Evolutionary conservation across 352 stramenopile species (phyloP), one percentile per base, ranked within the genome.

Genomic region (Pythium folliculosum): DNA sequence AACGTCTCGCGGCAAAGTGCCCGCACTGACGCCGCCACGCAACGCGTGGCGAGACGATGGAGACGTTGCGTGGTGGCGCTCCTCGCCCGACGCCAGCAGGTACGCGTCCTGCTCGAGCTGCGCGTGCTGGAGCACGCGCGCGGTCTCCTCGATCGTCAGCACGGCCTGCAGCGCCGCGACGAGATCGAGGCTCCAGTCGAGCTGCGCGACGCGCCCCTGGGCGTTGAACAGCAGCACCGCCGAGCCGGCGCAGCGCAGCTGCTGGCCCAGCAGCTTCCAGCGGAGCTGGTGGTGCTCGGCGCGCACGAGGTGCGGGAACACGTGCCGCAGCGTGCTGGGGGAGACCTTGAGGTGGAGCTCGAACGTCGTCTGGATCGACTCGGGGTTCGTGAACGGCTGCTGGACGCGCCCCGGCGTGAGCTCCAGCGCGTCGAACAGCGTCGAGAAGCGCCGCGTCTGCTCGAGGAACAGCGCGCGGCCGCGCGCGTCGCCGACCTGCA

Each of bases 121-220:
- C 12, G 64, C 64, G 7, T 61, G 32, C 0, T 60, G 22, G 6
- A 70, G 32, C 38, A 64, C 55, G 21, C 50, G n/a, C 14, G 55
- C 56, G n/a, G 56, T 65, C 50, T 70, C 64, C 6, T 65, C 64
- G n/a, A 70, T 52, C 23, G 64, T 61, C 55, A 70, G 48, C 17
- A 70, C 12, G 6, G 55, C n/a, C 37, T 44, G 49, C 1, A 70
- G 25, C 43, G 25, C 64, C 7, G 16, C 30, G 19, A 70, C 30
- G 21, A 54, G 65, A 25, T 61, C 64, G 38, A 70, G 55, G 0
- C 21, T 60, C 64, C 64, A 70, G 37, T 60, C 32, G 7, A 55
- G 16, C 10, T 40, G 17, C 1, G 37, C 16, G 9, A 70, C 23
- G 14, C n/a, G 16, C 8, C 48, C 45, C 25, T 53, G 17, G 8